Evolutionary conservation across 805 yeast species (phyloP).

Genomic region (Saccharomycopsis sp.): DNA sequence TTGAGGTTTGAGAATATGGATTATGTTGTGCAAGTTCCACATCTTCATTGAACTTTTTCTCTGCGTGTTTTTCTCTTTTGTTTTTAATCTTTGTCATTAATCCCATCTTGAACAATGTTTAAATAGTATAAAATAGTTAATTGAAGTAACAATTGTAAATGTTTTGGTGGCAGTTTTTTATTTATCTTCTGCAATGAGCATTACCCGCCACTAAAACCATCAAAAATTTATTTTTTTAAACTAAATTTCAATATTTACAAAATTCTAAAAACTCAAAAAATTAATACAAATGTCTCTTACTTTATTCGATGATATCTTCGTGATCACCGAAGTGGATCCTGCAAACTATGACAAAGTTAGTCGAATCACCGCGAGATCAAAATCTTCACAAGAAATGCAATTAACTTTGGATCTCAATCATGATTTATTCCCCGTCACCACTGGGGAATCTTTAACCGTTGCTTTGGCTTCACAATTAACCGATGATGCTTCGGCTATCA

Average conservation of each 20-base stretch:
- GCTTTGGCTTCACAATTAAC: constrained; percentile 72
- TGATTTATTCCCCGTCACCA: constrained; percentile 79
- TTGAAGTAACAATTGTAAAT: no score
- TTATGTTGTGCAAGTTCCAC: no score
- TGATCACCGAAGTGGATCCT: constrained; percentile 70
- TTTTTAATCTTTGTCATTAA: constrained; percentile 6
- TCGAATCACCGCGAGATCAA: constrained; percentile 75
- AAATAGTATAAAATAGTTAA: no score
- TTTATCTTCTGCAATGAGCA: no score
- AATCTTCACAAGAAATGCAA: constrained; percentile 56
- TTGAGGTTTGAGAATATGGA: no score
- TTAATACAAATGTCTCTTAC: constrained; percentile 51
- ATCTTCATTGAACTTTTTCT: constrained; percentile 1
- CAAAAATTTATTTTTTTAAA: no score
- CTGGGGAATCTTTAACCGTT: constrained; percentile 70
- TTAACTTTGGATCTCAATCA: constrained; percentile 84
- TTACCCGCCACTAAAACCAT: no score
- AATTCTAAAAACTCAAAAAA: no score
- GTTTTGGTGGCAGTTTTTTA: no score
- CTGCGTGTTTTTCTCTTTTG: constrained; percentile 2
- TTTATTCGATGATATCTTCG: constrained; percentile 88
- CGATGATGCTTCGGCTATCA: constrained; percentile 35
- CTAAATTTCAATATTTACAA: no score
- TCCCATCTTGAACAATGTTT: constrained; percentile 5
- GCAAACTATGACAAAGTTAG: constrained; percentile 89